These are phyloP conservation scores for Nakaseomyces kungkrabaensis DNA, from an alignment of 1,139 yeast species.

Conservation along the genomic window DNA sequence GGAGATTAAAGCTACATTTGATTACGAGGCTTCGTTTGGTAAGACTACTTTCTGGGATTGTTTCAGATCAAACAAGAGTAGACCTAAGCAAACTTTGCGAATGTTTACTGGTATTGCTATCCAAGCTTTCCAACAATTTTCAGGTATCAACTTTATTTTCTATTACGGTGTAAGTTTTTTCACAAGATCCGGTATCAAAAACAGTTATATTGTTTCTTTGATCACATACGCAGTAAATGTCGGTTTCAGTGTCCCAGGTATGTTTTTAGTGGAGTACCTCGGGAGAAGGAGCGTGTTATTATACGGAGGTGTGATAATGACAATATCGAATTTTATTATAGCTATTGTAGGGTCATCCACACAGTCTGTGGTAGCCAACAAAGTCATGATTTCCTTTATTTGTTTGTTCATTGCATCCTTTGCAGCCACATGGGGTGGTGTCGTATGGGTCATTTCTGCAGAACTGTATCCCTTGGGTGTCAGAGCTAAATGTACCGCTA, in stretches of 20 bases:
- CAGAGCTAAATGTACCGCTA: slow-evolving; percentile 70
- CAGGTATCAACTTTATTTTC: slow-evolving; percentile 71
- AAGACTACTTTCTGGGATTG: slow-evolving; percentile 48
- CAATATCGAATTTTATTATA: slow-evolving; percentile 49
- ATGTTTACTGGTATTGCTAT: slow-evolving; percentile 61
- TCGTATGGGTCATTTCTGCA: slow-evolving; percentile 67
- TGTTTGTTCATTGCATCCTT: slow-evolving; percentile 72
- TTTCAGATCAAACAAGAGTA: slow-evolving; percentile 54
- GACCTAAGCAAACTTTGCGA: slow-evolving; percentile 54
- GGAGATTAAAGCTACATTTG: slow-evolving; percentile 70
- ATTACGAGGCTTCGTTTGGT: slow-evolving; percentile 62
- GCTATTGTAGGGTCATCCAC: slow-evolving; percentile 58
- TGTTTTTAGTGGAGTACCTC: slow-evolving; percentile 53
- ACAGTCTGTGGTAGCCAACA: slow-evolving; percentile 42
- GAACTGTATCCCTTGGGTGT: slow-evolving; percentile 75
- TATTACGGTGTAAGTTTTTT: slow-evolving; percentile 74
- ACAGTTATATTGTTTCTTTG: slow-evolving; percentile 58
- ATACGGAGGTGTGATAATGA: slow-evolving; percentile 60
- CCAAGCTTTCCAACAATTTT: slow-evolving; percentile 69
- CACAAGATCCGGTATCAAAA: slow-evolving; percentile 47
- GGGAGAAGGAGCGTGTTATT: slow-evolving; percentile 57
- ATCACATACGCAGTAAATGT: slow-evolving; percentile 68
- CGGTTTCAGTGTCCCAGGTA: slow-evolving; percentile 61
- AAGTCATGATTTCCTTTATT: slow-evolving; percentile 70
- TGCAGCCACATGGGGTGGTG: slow-evolving; percentile 87